These are phyloP conservation scores for Pichia kluyveri DNA, from an alignment of 805 yeast species.

Conservation along the genomic window DNA sequence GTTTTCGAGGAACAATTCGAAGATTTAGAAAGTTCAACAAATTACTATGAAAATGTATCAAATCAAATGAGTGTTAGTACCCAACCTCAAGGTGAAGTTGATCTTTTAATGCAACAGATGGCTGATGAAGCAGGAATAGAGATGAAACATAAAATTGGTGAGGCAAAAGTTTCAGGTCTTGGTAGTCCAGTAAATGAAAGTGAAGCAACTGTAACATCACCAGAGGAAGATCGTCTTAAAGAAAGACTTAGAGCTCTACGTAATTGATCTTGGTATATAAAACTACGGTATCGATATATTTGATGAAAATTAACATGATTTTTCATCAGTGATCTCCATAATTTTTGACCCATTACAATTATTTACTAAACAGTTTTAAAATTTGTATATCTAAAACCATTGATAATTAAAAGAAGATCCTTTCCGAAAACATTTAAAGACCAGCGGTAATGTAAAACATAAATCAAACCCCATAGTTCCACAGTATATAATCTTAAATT, in stretches of 20 bases:
- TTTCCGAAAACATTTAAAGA: too few species aligned
- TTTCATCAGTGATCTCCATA: too few species aligned
- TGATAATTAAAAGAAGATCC: too few species aligned
- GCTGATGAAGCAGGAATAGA: constrained; percentile 98
- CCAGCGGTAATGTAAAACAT: too few species aligned
- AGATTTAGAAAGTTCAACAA: constrained; percentile 87
- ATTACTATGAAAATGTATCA: constrained; percentile 87
- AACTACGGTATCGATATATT: background rate
- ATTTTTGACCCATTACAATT: too few species aligned
- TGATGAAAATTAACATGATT: too few species aligned
- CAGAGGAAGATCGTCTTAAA: constrained; percentile 66
- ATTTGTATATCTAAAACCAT: too few species aligned
- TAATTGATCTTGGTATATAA: constrained; percentile 15
- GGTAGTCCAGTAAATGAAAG: constrained; percentile 21
- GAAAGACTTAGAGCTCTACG: constrained; percentile 86
- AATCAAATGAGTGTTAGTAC: constrained; percentile 78
- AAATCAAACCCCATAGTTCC: too few species aligned
- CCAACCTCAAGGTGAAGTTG: constrained; percentile 95
- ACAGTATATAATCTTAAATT: too few species aligned
- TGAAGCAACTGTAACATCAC: background rate
- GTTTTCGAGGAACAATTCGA: constrained; percentile 94
- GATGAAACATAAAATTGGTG: constrained; percentile 69
- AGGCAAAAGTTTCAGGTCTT: constrained; percentile 41
- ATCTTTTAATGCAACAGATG: constrained; percentile 77
- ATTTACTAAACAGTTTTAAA: too few species aligned